Conservation (phyloP, 2,329 filamentous ascomycete genomes). For the Pseudonectria buxi region DNA sequence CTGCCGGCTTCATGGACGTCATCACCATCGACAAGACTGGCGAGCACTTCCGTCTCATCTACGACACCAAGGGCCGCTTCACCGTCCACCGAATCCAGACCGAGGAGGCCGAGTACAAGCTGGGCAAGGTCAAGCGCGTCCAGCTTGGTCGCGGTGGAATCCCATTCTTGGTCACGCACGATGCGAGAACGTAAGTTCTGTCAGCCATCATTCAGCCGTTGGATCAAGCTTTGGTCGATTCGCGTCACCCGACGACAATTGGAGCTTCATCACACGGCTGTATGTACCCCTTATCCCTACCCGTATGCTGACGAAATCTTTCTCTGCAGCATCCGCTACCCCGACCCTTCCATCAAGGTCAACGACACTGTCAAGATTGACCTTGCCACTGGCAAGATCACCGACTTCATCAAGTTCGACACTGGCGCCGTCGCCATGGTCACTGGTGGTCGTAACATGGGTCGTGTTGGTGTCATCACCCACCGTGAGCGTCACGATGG, state of each 20-base stretch:
- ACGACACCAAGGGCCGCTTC: conserved; percentile 99
- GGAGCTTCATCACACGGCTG: conserved; percentile 44
- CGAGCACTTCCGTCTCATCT: conserved; percentile 99
- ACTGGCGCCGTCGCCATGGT: conserved; percentile 97
- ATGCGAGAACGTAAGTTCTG: conserved; percentile 99
- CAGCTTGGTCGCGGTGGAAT: conserved; percentile 99
- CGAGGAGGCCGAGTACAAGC: conserved; percentile 99
- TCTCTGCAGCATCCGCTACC: conserved; percentile 85
- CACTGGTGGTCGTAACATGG: conserved; percentile 99
- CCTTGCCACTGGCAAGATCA: conserved; percentile 92
- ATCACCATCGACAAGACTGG: conserved; percentile 99
- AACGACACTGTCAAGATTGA: conserved; percentile 99
- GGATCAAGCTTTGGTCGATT: conserved; percentile 95
- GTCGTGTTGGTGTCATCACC: conserved; percentile 99
- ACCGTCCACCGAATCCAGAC: conserved; percentile 98
- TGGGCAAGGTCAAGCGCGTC: conserved; percentile 99
- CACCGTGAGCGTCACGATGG: conserved; percentile 99
- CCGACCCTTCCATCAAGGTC: conserved; percentile 96
- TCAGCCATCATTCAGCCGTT: conserved; percentile 99
- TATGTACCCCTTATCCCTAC: conserved; percentile 36
- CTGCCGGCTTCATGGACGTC: conserved; percentile 98
- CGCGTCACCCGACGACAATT: conserved; percentile 27
- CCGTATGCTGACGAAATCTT: conserved; percentile 32
- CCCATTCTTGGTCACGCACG: conserved; percentile 99
- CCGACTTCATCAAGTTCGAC: conserved; percentile 97